A percentile compares a stretch with the other conserved stretches of the same genome.
phyloP scores from a whole-genome alignment of 345 rosid genomes.

The Eucalyptus sideroxylon region DNA sequence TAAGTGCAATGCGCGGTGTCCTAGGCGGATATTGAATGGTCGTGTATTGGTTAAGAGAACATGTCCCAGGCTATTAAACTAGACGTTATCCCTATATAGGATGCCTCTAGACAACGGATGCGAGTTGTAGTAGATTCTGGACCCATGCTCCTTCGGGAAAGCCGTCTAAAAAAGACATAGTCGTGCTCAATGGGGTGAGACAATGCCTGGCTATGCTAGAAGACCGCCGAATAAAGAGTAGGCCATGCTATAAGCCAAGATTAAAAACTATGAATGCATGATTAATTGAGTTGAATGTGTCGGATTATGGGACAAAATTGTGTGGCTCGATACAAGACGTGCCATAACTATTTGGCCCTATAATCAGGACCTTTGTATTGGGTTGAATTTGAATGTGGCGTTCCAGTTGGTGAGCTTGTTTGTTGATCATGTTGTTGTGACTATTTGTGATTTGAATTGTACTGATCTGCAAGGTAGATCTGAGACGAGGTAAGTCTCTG shows the following conservation, averaged over 20 bases:
- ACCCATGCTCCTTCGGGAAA: rapidly evolving
- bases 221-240: rapidly evolving
- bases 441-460: too few species aligned
- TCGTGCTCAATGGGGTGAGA: rapidly evolving
- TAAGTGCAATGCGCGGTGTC: rapidly evolving
- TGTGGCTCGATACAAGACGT: rapidly evolving
- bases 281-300: too few species aligned
- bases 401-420: too few species aligned
- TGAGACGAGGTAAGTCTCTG: too few species aligned
- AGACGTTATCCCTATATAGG: too few species aligned
- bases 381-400: too few species aligned
- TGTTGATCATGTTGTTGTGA: too few species aligned
- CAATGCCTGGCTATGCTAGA: too few species aligned
- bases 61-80: rapidly evolving
- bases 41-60: too few species aligned
- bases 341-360: rapidly evolving
- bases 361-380: rapidly evolving
- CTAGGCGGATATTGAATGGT: rapidly evolving
- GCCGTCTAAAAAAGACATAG: rapidly evolving
- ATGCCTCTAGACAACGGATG: rapidly evolving
- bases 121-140: rapidly evolving
- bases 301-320: too few species aligned
- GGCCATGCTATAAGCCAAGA: rapidly evolving
- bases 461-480: rapidly evolving
- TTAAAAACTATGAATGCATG: rapidly evolving